Conservation (phyloP, 805 yeast species). For the Zygoascus ofunaensis region DNA sequence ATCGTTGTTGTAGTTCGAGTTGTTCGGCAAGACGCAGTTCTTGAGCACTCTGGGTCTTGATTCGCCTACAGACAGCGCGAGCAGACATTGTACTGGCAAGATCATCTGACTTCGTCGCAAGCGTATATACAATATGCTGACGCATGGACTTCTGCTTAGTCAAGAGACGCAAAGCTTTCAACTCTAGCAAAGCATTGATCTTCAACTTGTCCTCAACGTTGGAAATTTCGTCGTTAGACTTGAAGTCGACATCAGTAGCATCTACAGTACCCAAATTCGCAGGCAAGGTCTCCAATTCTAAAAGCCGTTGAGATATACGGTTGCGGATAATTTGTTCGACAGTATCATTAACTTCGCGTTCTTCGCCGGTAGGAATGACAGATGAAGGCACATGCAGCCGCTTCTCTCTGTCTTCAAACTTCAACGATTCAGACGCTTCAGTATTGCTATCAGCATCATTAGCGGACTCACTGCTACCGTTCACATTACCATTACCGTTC, state of each 20-base stretch:
- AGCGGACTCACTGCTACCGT: no score
- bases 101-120: slow-evolving; percentile 60
- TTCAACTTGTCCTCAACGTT: slow-evolving; percentile 32
- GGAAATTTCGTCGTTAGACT: slow-evolving; percentile 23
- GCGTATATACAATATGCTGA: slow-evolving; percentile 64
- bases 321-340: slow-evolving; percentile 27
- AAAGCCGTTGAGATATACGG: slow-evolving; percentile 34
- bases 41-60: slow-evolving; percentile 46
- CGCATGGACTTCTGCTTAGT: slow-evolving; percentile 80
- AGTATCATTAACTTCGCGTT: slow-evolving; percentile 32
- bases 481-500: no score
- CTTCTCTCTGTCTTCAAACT: background rate
- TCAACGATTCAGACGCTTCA: background rate
- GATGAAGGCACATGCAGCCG: background rate
- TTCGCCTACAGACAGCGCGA: slow-evolving; percentile 79
- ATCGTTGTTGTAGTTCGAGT: slow-evolving; percentile 33
- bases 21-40: slow-evolving; percentile 59
- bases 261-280: slow-evolving; percentile 28
- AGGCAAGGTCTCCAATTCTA: slow-evolving; percentile 34
- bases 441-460: slow-evolving; percentile 1
- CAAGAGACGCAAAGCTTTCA: slow-evolving; percentile 57
- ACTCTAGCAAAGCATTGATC: slow-evolving; percentile 39
- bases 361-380: slow-evolving; percentile 14
- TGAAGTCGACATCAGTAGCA: slow-evolving; percentile 16
- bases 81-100: slow-evolving; percentile 45